These are phyloP conservation scores for Aspergillus campestris DNA, from an alignment of 495 filamentous ascomycete genomes.

Conservation along the genomic window DNA sequence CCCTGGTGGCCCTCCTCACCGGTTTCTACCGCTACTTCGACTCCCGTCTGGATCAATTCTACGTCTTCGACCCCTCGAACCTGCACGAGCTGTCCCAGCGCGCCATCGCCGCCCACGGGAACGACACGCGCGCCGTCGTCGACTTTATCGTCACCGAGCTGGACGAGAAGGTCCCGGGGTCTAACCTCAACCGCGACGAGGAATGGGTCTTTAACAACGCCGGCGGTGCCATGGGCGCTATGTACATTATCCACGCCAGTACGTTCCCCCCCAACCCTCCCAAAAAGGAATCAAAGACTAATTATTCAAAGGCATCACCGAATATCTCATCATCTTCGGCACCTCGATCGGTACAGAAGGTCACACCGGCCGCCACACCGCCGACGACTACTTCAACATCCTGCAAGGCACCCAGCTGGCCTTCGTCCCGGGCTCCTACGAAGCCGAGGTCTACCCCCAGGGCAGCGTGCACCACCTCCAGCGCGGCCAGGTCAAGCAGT, in stretches of 20 bases:
- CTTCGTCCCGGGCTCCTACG: conserved; percentile 60
- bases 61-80: conserved; percentile 62
- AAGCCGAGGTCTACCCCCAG: conserved; percentile 64
- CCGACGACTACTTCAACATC: conserved; percentile 92
- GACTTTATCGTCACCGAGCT: conserved; percentile 48
- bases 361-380: conserved; percentile 77
- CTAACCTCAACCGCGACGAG: conserved; percentile 36
- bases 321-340: conserved; percentile 77
- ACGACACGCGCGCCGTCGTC: conserved; percentile 62
- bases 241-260: conserved; percentile 85
- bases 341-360: conserved; percentile 84
- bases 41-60: conserved; percentile 62
- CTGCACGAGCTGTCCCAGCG: conserved; percentile 59
- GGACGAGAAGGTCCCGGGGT: conserved; percentile 28
- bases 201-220: conserved; percentile 57
- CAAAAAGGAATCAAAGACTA: no score
- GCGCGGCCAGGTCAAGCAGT: conserved; percentile 75
- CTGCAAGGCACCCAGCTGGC: conserved; percentile 64
- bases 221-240: conserved; percentile 78
- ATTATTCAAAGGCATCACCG: conserved; percentile 54
- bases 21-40: conserved; percentile 57
- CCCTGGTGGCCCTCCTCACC: conserved; percentile 51
- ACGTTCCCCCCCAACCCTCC: conserved; percentile 13
- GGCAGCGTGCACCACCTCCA: conserved; percentile 70
- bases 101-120: conserved; percentile 57